phyloP scores from a whole-genome alignment of 164 flowering plant genomes.

The Houttuynia cordata region DNA sequence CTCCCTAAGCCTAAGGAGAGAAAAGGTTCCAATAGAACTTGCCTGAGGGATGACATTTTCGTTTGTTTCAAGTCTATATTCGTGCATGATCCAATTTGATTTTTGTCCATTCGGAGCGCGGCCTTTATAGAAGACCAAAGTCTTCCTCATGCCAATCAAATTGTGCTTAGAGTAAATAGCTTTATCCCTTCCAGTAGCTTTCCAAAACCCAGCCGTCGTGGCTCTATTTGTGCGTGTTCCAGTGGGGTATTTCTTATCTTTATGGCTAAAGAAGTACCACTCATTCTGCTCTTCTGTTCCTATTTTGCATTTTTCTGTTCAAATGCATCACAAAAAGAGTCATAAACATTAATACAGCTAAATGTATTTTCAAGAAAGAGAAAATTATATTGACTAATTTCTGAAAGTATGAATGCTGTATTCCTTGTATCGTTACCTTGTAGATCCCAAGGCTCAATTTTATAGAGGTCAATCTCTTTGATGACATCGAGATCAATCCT shows the following conservation, averaged over 20 bases:
- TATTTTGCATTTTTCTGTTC: constrained; percentile 65
- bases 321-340: not conserved
- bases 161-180: constrained; percentile 63
- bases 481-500: constrained; percentile 81
- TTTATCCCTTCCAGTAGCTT: constrained; percentile 97
- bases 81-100: constrained; percentile 97
- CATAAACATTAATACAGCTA: not conserved
- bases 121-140: constrained; percentile 82
- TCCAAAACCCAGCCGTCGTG: constrained; percentile 95
- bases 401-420: too few relatives aligned
- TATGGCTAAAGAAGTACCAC: constrained; percentile 95
- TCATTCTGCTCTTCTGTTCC: constrained; percentile 80
- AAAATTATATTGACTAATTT: too few relatives aligned
- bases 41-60: constrained; percentile 88
- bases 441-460: constrained; percentile 98
- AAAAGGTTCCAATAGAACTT: constrained; percentile 10
- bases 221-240: constrained; percentile 96
- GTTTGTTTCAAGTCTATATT: constrained; percentile 83
- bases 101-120: constrained; percentile 96
- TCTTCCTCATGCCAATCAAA: constrained; percentile 89
- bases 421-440: constrained; percentile 40
- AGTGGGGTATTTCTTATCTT: constrained; percentile 96
- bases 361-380: not conserved
- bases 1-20: not conserved
- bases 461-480: constrained; percentile 86